Evolutionary conservation across 768 basidiomycete species (phyloP).

Genomic region (Termitomyces sp.): DNA sequence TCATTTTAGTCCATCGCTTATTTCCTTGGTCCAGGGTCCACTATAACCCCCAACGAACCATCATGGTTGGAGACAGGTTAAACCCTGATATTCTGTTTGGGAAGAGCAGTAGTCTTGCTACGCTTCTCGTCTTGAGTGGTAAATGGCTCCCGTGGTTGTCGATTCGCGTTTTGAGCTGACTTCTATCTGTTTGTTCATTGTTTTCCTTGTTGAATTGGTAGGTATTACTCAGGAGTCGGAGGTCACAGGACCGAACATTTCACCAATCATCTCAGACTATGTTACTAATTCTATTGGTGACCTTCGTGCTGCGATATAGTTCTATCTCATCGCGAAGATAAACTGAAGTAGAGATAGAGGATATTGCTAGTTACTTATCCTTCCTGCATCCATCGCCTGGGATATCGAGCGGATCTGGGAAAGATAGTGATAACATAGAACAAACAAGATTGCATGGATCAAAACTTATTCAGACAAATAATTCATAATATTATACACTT

Average conservation of each 20-base stretch:
- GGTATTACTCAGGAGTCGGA: constrained; percentile 77
- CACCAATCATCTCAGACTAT: constrained; percentile 73
- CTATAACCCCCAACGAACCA: constrained; percentile 80
- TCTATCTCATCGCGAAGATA: not conserved
- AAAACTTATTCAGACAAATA: not conserved
- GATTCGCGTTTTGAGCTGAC: not conserved
- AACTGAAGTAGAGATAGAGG: not conserved
- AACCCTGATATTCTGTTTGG: constrained; percentile 97
- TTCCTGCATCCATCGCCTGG: not conserved
- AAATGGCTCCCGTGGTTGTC: constrained; percentile 8
- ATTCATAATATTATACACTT: not conserved
- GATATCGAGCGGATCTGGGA: not conserved
- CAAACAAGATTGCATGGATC: not conserved
- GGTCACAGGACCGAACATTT: constrained; percentile 66
- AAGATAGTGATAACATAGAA: not conserved
- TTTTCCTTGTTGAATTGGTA: constrained; percentile 22
- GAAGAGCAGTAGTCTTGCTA: constrained; percentile 76
- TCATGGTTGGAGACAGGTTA: constrained; percentile 96
- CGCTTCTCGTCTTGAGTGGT: constrained; percentile 93
- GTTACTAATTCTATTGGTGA: constrained; percentile 81
- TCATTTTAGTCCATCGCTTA: not conserved
- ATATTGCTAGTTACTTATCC: not conserved
- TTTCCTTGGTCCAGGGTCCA: constrained; percentile 50
- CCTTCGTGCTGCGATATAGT: constrained; percentile 39
- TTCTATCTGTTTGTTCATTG: not conserved